Evolutionary conservation across 2,329 filamentous ascomycete genomes (phyloP), one percentile per base, ranked within the genome.

Genomic region (Aureobasidium sp.): DNA sequence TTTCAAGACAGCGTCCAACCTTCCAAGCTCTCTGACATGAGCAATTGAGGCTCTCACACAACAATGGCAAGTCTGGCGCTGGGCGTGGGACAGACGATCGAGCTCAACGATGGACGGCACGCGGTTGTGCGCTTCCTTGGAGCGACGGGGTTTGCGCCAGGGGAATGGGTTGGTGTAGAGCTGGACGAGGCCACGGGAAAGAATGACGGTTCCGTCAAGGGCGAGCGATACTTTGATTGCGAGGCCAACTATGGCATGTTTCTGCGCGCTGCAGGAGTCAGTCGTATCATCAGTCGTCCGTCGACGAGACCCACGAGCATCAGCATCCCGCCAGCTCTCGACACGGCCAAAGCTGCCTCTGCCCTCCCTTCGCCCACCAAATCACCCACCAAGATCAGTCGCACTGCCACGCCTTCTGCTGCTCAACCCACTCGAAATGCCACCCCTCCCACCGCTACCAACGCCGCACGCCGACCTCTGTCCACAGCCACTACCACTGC

Each of bases 131-230:
- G 90, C 69, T 99, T 90, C 75, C 80, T 90, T 64, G 94, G 94
- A 70, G 79, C 82, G 61, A 91, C 93, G 41, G 79, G 84, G 68
- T 96, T 97, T 76, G 86, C 91, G 63, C 79, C 82, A 6, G 93
- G 92, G 65, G 86, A 89, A 65, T 97, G 92, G 91, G 81, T 97
- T 63, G 93, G 93, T 66, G 84, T 97, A 64, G 92, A 96, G 78
- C 84, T 97, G 62, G 86, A 91, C 58, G 88, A 90, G 51, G 80
- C 87, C 59, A 84, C 83, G 23, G 93, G 94, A 36, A 97, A 97
- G 79, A 97, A 97, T 70, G 91, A 97, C 80, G 93, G 93, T 66
- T 88, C 89, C 61, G 90, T 97, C 51, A 85, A 93, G 74, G 92
- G 91, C 65, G 84, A 90, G 71, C 82, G 90, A 23, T 97, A 97